phyloP scores from a whole-genome alignment of 2,329 filamentous ascomycete species.

The Westerdykella ornata region DNA sequence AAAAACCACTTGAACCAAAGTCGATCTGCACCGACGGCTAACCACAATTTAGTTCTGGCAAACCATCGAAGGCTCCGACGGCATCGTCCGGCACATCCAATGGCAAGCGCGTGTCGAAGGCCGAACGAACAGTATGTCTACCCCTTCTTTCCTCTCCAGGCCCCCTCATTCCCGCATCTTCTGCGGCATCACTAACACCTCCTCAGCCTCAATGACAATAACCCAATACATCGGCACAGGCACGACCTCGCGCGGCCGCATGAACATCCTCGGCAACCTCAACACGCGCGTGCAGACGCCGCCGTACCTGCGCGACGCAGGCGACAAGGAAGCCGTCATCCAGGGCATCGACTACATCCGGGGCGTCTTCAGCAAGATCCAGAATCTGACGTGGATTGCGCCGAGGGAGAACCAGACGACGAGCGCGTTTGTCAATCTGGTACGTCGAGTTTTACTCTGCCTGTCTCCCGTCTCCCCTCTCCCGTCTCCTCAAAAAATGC shows the following conservation, averaged over 20 bases:
- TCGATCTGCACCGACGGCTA: background rate
- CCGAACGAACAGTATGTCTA: slow-evolving; percentile 10
- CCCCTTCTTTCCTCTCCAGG: slow-evolving; percentile 15
- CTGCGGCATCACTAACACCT: background rate
- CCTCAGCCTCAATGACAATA: slow-evolving; percentile 31
- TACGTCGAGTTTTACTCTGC: slow-evolving; percentile 4
- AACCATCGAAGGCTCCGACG: slow-evolving; percentile 49
- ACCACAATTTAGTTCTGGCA: slow-evolving; percentile 46
- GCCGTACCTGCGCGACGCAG: slow-evolving; percentile 51
- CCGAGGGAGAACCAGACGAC: slow-evolving; percentile 45
- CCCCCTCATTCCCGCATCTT: slow-evolving; percentile 25
- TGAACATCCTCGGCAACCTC: slow-evolving; percentile 51
- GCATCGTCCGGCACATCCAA: slow-evolving; percentile 55
- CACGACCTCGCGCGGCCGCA: slow-evolving; percentile 52
- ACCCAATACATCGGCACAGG: slow-evolving; percentile 55
- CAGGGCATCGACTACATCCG: slow-evolving; percentile 55
- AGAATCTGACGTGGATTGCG: slow-evolving; percentile 49
- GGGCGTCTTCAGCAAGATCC: slow-evolving; percentile 46
- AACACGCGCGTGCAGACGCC: slow-evolving; percentile 51
- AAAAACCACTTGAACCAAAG: slow-evolving; percentile 1
- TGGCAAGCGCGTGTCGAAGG: slow-evolving; percentile 58
- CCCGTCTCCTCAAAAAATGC: slow-evolving; percentile 1
- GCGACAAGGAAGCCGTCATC: slow-evolving; percentile 55
- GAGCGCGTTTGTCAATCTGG: slow-evolving; percentile 47
- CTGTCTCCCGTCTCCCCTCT: background rate